A percentile compares a stretch with the other conserved stretches of the same genome.
Evolutionary conservation across 139 green algal genomes (phyloP).

Genomic region (Chlorella sp.): DNA sequence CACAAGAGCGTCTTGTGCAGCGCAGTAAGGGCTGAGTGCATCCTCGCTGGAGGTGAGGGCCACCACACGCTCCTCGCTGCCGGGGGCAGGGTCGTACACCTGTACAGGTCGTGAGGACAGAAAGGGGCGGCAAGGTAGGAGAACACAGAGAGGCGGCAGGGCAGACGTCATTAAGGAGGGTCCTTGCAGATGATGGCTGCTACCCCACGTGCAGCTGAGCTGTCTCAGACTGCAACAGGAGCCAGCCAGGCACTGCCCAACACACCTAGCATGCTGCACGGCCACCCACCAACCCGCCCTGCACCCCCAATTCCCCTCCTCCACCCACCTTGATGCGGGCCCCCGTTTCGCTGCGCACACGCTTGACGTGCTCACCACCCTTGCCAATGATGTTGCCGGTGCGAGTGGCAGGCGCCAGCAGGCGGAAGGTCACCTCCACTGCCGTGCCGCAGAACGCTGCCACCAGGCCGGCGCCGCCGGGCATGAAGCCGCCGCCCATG

Average conservation of each 20-base stretch:
- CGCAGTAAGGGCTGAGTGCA: slow-evolving; percentile 43
- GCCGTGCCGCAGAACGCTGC: neutral
- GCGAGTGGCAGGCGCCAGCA: slow-evolving; percentile 39
- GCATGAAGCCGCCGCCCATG: slow-evolving; percentile 6
- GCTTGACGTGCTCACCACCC: slow-evolving; percentile 45
- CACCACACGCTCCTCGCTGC: slow-evolving; percentile 49
- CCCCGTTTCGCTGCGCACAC: slow-evolving; percentile 44
- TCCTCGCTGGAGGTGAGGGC: slow-evolving; percentile 49
- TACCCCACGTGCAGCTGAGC: too few relatives aligned
- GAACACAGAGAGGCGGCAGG: too few relatives aligned
- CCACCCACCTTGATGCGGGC: slow-evolving; percentile 45
- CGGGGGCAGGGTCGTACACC: slow-evolving; percentile 30
- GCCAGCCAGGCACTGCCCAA: too few relatives aligned
- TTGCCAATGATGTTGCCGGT: slow-evolving; percentile 48
- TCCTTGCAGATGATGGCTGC: too few relatives aligned
- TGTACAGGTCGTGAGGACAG: too few relatives aligned
- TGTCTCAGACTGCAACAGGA: too few relatives aligned
- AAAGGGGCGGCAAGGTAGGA: neutral
- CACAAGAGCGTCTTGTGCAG: slow-evolving; percentile 53
- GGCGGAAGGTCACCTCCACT: slow-evolving; percentile 44
- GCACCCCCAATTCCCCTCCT: too few relatives aligned
- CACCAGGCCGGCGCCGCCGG: slow-evolving; percentile 4
- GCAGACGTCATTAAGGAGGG: too few relatives aligned
- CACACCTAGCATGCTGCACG: too few relatives aligned
- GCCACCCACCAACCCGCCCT: too few relatives aligned